Base-by-base conservation (phyloP, 2,329 filamentous ascomycete species). In the Knoxdaviesia capensis region DNA sequence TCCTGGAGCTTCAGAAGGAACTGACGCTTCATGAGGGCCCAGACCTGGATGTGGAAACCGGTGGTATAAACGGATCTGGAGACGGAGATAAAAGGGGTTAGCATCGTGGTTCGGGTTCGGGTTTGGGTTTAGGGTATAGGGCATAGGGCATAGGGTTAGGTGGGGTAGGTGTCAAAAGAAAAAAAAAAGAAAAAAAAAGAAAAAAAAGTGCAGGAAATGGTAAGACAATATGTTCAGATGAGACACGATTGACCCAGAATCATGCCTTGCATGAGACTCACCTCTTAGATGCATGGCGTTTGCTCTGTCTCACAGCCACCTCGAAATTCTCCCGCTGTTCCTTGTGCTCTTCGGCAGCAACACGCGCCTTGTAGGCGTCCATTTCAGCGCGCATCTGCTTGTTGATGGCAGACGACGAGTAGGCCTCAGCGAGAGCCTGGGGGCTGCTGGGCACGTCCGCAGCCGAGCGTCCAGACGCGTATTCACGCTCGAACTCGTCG, bases 1-100 rank as follows among this genome's bases (percentile, higher is more conserved):
- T 93, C 84, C 56, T 92, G 83, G 63, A 84, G 78, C 62, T 90
- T 90, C 51, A 92, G 76, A 41, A 80, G 65, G 55, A 86, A 90
- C 55, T 92, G 84, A 5, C 85, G 74, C 56, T 84, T 79, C 69
- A 87, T 81, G 47, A 90, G 60, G 1, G 81, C 80, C 78, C 78
- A 87, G 28, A 90, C 68, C 55, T 93, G 86, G 1, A 83, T 63
- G 48, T 86, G 74, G 59, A 90, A 90, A 0, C 84, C 83, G 42
- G 87, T 79, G 1, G 76, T 78, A 59, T 93, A 93, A 33, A 88
- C 80, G 0, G 82, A 88, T 44, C 39, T 40, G 20, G 5, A 47
- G n/a, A 40, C 42, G 31, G 44, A 46, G 28, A 40, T 41, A 37
- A 30, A 6, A 38, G 28, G 3, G 20, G 36, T 38, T 38, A 38